Evolutionary conservation across 2,329 filamentous ascomycete genomes (phyloP).

Genomic region (Calonectria hawksworthii): DNA sequence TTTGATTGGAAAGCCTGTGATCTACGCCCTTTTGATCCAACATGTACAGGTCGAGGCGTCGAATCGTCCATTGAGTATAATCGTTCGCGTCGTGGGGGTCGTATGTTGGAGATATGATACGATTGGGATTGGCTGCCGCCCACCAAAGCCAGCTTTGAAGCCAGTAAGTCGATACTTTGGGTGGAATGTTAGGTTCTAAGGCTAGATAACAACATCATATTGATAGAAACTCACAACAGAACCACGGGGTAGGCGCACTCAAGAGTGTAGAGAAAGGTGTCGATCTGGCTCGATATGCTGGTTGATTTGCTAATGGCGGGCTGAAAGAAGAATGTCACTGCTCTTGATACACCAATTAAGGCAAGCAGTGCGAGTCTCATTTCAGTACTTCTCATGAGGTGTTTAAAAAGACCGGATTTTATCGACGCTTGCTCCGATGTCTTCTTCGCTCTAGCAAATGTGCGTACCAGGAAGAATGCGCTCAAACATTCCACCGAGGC

Average conservation of each 20-base stretch:
- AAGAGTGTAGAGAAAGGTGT: not conserved
- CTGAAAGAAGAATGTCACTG: not conserved
- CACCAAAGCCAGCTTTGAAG: too few species aligned
- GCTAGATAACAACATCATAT: too few species aligned
- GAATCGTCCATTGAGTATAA: too few species aligned
- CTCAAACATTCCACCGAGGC: not conserved
- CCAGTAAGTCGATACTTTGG: too few species aligned
- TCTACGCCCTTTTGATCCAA: too few species aligned
- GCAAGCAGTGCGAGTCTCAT: not conserved
- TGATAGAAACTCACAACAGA: not conserved
- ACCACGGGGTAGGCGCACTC: not conserved
- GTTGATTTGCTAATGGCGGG: not conserved
- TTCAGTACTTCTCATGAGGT: not conserved
- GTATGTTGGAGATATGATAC: too few species aligned
- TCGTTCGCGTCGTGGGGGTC: too few species aligned
- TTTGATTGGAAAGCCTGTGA: too few species aligned
- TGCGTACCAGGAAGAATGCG: not conserved
- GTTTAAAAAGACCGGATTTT: not conserved
- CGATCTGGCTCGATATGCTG: not conserved
- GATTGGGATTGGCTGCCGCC: too few species aligned
- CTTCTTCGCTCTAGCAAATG: not conserved
- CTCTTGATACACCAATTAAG: not conserved
- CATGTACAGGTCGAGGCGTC: too few species aligned
- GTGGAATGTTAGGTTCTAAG: too few species aligned
- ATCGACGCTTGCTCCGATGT: not conserved